Evolutionary conservation across 2,329 filamentous ascomycete genomes (phyloP), one percentile per base, ranked within the genome.

Genomic region (Curvularia sp.): DNA sequence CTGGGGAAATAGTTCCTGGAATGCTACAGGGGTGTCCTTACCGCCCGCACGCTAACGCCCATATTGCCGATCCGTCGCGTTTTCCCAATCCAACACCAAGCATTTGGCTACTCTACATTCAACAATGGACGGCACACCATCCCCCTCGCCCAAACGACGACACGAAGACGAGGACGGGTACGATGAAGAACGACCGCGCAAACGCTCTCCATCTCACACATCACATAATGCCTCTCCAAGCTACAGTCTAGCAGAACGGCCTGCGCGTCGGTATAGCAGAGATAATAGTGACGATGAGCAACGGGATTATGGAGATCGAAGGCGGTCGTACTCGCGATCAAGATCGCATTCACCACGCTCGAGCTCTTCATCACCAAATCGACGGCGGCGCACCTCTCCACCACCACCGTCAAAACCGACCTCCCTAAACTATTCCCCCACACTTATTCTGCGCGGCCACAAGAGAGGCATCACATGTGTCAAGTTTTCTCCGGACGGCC

Each of bases 401-500:
- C 28, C 60, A 57, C 34, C 78, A 77, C 30, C 62, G 52, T 80
- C 74, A 23, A 83, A 87, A 60, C 84, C 86, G 3, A 80, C 82
- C 21, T 79, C 78, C 23, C 84, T 93, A 15, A 83, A 89, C 73
- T 96, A 93, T 79, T 84, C 81, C 41, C 84, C 87, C 32, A 86
- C 87, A 52, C 85, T 93, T 63, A 84, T 89, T 19, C 83, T 97
- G 19, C 85, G 83, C 60, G 93, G 93, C 2, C 94, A 98, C 79
- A 83, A 86, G 49, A 87, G 89, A 59, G 88, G 91, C 21, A 87
- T 98, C 1, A 90, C 93, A 2, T 88, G 92, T 53, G 92, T 96
- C 48, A 90, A 91, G 68, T 96, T 97, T 78, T 97, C 93, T 1
- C 95, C 94, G 0, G 89, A 97, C 78, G 92, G 93, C 5, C 85